Evolutionary conservation across 78 protist species (phyloP), one percentile per base, ranked within the genome.

Genomic region (Ministeria vibrans): DNA sequence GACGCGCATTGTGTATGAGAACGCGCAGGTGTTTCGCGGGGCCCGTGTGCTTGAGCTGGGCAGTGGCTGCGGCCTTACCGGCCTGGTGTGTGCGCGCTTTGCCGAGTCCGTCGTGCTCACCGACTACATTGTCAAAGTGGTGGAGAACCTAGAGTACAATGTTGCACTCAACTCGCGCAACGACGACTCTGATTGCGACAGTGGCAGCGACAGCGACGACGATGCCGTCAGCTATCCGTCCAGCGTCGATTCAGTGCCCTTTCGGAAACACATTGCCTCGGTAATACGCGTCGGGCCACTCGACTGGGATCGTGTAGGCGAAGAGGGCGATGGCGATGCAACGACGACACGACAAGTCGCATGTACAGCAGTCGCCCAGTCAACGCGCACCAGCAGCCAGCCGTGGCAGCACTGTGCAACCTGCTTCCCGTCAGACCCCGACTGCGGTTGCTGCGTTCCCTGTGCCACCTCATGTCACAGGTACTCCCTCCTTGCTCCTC

Each of bases 41-140:
- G 53, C 79, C 55, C 46, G 22, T 0, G 91, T 91, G 6, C 28
- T 87, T 0, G 90, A 90, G 82, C 78, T 90, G 25, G 93, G 93
- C 43, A 79, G 86, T 41, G 93, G 93, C 63, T 79, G 81, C 49
- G 92, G 95, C 30, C 72, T 91, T 27, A 63, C 92, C 49, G 95
- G 95, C 75, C 78, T 91, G 0, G 44, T 88, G 32, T 88, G 91
- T 28, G 88, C 91, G 2, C 71, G 75, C 53, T 86, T 63, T 55
- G 80, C 91, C 18, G 28, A 53, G 49, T n/a, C 74, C 43, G 83
- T 84, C 28, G 64, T 74, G 32, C 76, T 91, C 55, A 88, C 92
- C 11, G 95, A 91, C 84, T 91, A 91, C 77, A 59, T 80, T 42
- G 32, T 7, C 70, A 42, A 69, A 81, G 49, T 89, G 45, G 44